Evolutionary conservation across 768 basidiomycete species (phyloP), one percentile per base, ranked within the genome.

Genomic region (Mycena leptocephala): DNA sequence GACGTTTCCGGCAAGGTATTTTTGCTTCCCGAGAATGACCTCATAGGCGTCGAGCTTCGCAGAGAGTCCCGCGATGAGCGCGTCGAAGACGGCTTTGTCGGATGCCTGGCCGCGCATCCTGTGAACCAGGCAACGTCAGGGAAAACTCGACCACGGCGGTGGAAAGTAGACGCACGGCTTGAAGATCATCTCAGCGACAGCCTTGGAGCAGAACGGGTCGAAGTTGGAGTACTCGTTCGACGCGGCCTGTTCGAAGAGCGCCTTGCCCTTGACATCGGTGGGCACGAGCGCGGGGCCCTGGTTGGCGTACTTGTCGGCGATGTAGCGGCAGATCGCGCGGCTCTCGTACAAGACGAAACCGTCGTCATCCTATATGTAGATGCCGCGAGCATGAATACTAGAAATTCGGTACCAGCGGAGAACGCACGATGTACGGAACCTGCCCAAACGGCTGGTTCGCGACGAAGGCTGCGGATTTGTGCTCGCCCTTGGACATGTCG

Each of bases 1-100:
- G 74, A 90, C 92, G 76, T 91, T 84, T n/a, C 93, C 93, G 32
- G 90, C 90, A 8, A 92, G 81, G 77, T 92, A 93, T 37, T 85
- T 82, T 39, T 89, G 88, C 80, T 90, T 92, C 24, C 83, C 81
- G 20, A 93, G 85, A 46, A 94, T 90, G 20, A 76, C 79, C 13
- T 93, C 88, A 75, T 93, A 93, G 5, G 79, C 89, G 22, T 90
- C 87, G 5, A 93, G 85, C 58, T 86, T 89, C 5, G 76, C 79
- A 1, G 82, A 83, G 22, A 90, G 80, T 13, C 76, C 76, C 1
- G 77, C 78, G 26, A 87, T 71, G 2, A 74, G 76, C 56, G 83
- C 80, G 8, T 86, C 81, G 14, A 80, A 80, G 5, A 51, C 66
- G 2, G 77, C 85, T 79, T 74, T n/a, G 41, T 86, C 79, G 0